phyloP scores from a whole-genome alignment of 345 rosid genomes.

The Linum tenue region DNA sequence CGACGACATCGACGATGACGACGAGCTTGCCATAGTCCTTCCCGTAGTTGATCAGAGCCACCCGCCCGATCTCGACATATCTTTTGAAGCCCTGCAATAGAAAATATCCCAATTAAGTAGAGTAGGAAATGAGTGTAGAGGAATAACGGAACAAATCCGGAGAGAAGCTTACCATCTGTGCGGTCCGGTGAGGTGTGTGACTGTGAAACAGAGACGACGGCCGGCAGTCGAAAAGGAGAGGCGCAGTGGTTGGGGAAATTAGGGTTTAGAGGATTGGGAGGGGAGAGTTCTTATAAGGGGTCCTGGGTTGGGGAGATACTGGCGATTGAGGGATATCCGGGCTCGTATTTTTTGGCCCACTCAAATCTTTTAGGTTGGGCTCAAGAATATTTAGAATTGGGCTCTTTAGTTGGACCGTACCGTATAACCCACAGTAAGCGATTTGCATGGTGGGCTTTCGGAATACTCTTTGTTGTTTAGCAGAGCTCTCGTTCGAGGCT shows the following conservation, averaged over 20 bases:
- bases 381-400: too few species aligned
- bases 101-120: background rate
- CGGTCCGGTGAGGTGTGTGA: background rate
- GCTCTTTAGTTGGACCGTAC: too few species aligned
- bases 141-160: background rate
- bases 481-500: too few species aligned
- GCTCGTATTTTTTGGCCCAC: background rate
- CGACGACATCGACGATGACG: slow-evolving; percentile 80
- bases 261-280: background rate
- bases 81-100: slow-evolving; percentile 65
- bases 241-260: background rate
- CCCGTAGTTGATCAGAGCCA: slow-evolving; percentile 80
- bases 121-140: background rate
- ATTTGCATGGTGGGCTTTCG: too few species aligned
- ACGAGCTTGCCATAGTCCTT: slow-evolving; percentile 77
- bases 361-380: too few species aligned
- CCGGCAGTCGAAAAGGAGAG: background rate
- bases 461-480: too few species aligned
- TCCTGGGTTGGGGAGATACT: background rate
- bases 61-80: slow-evolving; percentile 86
- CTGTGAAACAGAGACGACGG: background rate
- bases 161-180: background rate
- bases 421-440: too few species aligned
- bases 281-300: too few species aligned
- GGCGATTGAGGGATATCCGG: background rate